phyloP scores from a whole-genome alignment of 352 stramenopile species.

The Phytophthora aleatoria region DNA sequence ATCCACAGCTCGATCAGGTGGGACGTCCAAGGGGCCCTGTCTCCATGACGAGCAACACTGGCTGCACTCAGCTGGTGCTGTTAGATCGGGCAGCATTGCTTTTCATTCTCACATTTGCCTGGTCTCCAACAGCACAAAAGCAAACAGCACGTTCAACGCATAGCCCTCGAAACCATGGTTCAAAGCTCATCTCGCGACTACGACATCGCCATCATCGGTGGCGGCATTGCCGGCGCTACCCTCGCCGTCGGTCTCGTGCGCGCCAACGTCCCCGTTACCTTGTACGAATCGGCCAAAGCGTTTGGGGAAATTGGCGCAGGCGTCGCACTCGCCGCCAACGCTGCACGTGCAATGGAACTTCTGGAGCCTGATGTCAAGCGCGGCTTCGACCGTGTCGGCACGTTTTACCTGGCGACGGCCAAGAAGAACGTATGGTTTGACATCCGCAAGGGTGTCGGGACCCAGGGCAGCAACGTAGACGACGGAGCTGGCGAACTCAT shows the following conservation, averaged over 20 bases:
- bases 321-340: constrained; percentile 32
- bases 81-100: background rate
- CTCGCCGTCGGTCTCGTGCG: constrained; percentile 30
- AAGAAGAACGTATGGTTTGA: constrained; percentile 48
- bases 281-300: constrained; percentile 40
- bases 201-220: constrained; percentile 38
- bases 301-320: constrained; percentile 40
- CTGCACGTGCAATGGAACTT: constrained; percentile 35
- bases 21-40: background rate
- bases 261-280: constrained; percentile 33
- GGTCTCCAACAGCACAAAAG: constrained; percentile 10
- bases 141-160: background rate
- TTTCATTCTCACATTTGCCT: constrained; percentile 27
- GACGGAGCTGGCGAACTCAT: constrained; percentile 30
- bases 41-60: constrained; percentile 14
- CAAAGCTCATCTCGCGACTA: constrained; percentile 28
- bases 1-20: constrained; percentile 1
- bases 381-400: constrained; percentile 40
- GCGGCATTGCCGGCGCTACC: constrained; percentile 35
- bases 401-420: constrained; percentile 35
- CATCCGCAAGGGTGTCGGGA: constrained; percentile 40
- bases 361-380: constrained; percentile 34
- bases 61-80: background rate
- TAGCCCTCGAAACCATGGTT: constrained; percentile 15
- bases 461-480: constrained; percentile 22